These are phyloP conservation scores for Malus fusca DNA, from an alignment of 306 rosid genomes.

Conservation along the genomic window DNA sequence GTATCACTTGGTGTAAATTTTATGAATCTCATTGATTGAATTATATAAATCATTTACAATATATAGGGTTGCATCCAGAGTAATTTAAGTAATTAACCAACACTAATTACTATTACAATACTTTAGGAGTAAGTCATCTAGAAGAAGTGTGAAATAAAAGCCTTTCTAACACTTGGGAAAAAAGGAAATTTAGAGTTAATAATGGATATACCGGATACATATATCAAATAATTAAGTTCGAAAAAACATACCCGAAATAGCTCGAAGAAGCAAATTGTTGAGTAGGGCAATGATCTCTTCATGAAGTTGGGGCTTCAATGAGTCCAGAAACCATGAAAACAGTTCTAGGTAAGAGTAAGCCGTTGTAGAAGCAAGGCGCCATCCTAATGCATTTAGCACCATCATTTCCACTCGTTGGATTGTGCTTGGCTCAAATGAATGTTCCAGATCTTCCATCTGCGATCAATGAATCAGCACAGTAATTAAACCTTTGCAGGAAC, in stretches of 20 bases:
- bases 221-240: not conserved
- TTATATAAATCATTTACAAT: too few relatives aligned
- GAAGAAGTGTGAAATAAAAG: too few relatives aligned
- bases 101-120: too few relatives aligned
- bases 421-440: constrained; percentile 17
- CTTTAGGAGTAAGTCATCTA: too few relatives aligned
- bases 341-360: constrained; percentile 28
- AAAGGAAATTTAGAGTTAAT: too few relatives aligned
- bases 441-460: constrained; percentile 36
- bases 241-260: constrained; percentile 28
- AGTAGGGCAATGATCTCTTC: constrained; percentile 14
- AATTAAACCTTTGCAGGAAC: not conserved
- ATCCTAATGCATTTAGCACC: constrained; percentile 32
- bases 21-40: too few relatives aligned
- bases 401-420: constrained; percentile 41
- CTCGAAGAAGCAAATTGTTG: constrained; percentile 21
- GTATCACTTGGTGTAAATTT: too few relatives aligned
- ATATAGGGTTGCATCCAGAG: too few relatives aligned
- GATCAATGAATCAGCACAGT: not conserved
- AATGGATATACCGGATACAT: not conserved
- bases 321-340: constrained; percentile 12
- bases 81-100: too few relatives aligned
- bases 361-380: constrained; percentile 42
- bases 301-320: constrained; percentile 17
- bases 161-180: too few relatives aligned